These are phyloP conservation scores for Elsinoe arachidis DNA, from an alignment of 2,329 filamentous ascomycete species.

Conservation along the genomic window DNA sequence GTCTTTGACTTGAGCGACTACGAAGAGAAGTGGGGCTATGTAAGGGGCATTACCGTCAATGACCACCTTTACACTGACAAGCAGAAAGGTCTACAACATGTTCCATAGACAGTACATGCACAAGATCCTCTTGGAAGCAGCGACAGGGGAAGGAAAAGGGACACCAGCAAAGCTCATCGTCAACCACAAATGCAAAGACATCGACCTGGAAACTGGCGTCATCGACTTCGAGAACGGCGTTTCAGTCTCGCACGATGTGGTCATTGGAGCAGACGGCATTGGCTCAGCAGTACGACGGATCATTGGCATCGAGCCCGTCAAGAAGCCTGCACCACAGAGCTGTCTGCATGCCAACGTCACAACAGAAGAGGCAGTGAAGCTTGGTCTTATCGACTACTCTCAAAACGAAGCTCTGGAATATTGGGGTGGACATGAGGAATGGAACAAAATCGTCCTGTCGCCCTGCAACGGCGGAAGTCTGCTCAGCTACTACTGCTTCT, in stretches of 20 bases:
- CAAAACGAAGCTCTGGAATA: constrained; percentile 55
- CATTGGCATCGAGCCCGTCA: constrained; percentile 54
- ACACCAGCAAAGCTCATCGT: constrained; percentile 46
- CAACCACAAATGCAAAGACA: constrained; percentile 41
- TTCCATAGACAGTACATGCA: constrained; percentile 65
- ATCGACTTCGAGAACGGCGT: constrained; percentile 48
- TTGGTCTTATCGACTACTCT: constrained; percentile 56
- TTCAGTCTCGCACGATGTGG: constrained; percentile 47
- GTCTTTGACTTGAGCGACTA: constrained; percentile 58
- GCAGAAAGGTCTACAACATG: constrained; percentile 47
- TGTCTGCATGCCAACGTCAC: constrained; percentile 58
- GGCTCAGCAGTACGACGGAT: constrained; percentile 55
- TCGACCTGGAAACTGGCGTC: constrained; percentile 40
- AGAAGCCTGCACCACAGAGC: constrained; percentile 30
- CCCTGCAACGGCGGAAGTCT: constrained; percentile 58
- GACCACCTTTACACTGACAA: not conserved
- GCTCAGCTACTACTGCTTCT: constrained; percentile 64
- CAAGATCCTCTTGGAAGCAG: constrained; percentile 54
- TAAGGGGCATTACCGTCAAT: constrained; percentile 18
- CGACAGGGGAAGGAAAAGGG: constrained; percentile 47
- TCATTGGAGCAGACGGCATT: constrained; percentile 59
- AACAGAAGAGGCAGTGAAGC: constrained; percentile 50
- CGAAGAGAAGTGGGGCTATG: constrained; percentile 55
- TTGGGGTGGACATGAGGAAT: constrained; percentile 60
- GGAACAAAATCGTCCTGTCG: constrained; percentile 62